Conservation (phyloP, 139 green algal species). For the Coelastrella sp. region DNA sequence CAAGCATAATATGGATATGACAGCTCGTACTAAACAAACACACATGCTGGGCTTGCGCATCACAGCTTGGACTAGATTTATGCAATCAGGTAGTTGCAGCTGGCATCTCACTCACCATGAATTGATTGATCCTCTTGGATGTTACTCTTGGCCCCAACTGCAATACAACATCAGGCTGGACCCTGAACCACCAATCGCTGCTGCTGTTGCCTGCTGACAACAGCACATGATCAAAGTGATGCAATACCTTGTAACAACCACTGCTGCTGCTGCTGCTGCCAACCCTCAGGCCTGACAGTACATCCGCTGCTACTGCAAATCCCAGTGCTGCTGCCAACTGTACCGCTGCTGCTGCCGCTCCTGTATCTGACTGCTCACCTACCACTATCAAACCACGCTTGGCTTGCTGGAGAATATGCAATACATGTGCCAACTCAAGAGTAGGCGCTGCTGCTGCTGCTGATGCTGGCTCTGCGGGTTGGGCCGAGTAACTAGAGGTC, state of each 20-base stretch:
- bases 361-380: conserved; percentile 68
- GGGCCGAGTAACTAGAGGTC: too few species aligned
- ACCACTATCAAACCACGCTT: conserved; percentile 85
- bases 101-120: conserved; percentile 70
- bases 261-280: conserved; percentile 50
- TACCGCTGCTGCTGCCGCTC: conserved; percentile 70
- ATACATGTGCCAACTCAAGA: conserved; percentile 34
- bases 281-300: conserved; percentile 83
- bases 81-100: not conserved
- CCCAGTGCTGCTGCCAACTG: conserved; percentile 70
- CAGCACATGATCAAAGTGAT: conserved; percentile 87
- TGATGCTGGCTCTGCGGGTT: not conserved
- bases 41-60: too few species aligned
- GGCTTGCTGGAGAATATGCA: conserved; percentile 44
- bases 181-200: conserved; percentile 61
- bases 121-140: conserved; percentile 87
- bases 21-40: too few species aligned
- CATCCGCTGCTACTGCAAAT: conserved; percentile 91
- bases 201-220: conserved; percentile 62
- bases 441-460: not conserved
- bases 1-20: too few species aligned
- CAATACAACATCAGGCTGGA: conserved; percentile 86
- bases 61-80: not conserved
- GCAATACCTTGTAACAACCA: conserved; percentile 60
- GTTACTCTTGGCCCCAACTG: conserved; percentile 86